Evolutionary conservation across 768 basidiomycete species (phyloP).

Genomic region (Pleurotus salmoneostramineus): DNA sequence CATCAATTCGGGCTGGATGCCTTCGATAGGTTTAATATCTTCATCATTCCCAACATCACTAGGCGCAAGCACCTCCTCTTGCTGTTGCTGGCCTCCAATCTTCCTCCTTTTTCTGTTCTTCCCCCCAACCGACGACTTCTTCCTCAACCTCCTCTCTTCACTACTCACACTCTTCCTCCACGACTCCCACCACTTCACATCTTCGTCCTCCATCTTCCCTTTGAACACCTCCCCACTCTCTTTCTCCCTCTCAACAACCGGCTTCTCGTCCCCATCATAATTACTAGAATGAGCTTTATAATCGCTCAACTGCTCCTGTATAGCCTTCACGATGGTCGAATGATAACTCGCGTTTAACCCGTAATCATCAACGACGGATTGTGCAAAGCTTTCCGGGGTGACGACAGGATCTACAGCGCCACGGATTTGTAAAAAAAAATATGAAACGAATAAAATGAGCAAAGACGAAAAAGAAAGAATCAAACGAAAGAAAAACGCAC

Average conservation of each 20-base stretch:
- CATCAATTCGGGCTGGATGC: conserved; percentile 53
- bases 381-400: conserved; percentile 87
- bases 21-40: conserved; percentile 31
- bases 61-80: conserved; percentile 12
- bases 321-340: conserved; percentile 67
- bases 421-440: background rate
- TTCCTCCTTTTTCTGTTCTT: conserved; percentile 40
- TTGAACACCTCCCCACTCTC: conserved; percentile 9
- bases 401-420: conserved; percentile 75
- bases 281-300: conserved; percentile 64
- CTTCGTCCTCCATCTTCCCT: conserved; percentile 48
- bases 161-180: conserved; percentile 59
- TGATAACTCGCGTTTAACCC: conserved; percentile 63
- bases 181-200: conserved; percentile 62
- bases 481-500: conserved; percentile 42
- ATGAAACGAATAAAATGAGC: background rate
- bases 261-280: conserved; percentile 44
- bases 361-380: conserved; percentile 90
- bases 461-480: background rate
- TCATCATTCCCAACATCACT: conserved; percentile 19
- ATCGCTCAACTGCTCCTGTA: conserved; percentile 86
- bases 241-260: conserved; percentile 20
- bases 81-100: conserved; percentile 16
- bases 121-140: conserved; percentile 11
- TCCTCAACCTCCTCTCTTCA: conserved; percentile 24